These are phyloP conservation scores for Corallochytrium limacisporum DNA, from an alignment of 78 protist species.

Conservation along the genomic window DNA sequence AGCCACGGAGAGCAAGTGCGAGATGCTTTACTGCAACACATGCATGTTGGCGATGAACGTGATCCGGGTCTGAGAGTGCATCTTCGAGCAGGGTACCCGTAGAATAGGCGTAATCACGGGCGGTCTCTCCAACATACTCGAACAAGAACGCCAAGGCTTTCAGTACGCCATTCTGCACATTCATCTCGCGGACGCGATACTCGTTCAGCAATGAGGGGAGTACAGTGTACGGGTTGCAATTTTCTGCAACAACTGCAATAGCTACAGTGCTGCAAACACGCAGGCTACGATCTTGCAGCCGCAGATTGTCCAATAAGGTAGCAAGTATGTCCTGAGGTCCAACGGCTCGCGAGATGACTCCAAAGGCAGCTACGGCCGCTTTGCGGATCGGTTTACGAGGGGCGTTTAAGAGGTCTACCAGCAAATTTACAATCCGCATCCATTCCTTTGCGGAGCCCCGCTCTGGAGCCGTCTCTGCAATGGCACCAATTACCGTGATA, in stretches of 20 bases:
- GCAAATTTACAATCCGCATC: conserved; percentile 94
- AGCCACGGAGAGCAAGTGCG: conserved; percentile 71
- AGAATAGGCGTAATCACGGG: conserved; percentile 89
- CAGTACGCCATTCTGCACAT: conserved; percentile 97
- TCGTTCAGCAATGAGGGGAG: conserved; percentile 96
- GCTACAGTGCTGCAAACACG: conserved; percentile 99
- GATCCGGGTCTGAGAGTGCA: conserved; percentile 95
- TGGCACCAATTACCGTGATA: conserved; percentile 91
- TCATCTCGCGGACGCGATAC: conserved; percentile 95
- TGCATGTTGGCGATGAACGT: conserved; percentile 78
- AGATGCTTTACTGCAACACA: conserved; percentile 40
- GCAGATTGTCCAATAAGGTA: conserved; percentile 90
- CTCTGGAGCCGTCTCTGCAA: conserved; percentile 85
- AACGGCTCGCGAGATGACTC: conserved; percentile 93
- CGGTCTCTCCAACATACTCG: conserved; percentile 95
- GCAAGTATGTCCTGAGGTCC: conserved; percentile 97
- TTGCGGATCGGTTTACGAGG: conserved; percentile 82
- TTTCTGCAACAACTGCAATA: conserved; percentile 97
- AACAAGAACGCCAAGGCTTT: conserved; percentile 93
- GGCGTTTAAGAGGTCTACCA: conserved; percentile 93
- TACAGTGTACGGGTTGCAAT: conserved; percentile 92
- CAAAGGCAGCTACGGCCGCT: conserved; percentile 93
- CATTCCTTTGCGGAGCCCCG: conserved; percentile 85
- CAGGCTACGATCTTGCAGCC: conserved; percentile 93
- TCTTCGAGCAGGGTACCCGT: conserved; percentile 92